Percentiles rank a stretch among this genome's conserved stretches.
phyloP scores from a whole-genome alignment of 2,329 filamentous ascomycete genomes.

The Xylaria sp. region DNA sequence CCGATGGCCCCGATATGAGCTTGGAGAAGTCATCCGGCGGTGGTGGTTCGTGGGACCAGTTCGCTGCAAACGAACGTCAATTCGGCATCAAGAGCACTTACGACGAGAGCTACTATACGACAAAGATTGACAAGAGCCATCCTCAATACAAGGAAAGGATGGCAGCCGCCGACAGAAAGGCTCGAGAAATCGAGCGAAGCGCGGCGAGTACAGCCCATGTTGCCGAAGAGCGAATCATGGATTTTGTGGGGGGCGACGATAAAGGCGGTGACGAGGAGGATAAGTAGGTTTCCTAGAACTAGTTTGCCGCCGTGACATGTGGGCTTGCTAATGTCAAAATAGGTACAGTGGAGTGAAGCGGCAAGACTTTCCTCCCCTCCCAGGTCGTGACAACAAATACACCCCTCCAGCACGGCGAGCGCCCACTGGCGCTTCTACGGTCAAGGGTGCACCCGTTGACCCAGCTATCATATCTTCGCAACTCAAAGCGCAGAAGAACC shows the following conservation, averaged over 20 bases:
- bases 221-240: constrained; percentile 83
- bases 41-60: constrained; percentile 80
- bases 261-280: constrained; percentile 87
- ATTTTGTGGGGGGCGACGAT: constrained; percentile 63
- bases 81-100: constrained; percentile 91
- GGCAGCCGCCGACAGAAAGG: constrained; percentile 79
- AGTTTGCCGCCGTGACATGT: neutral
- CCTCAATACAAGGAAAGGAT: constrained; percentile 79
- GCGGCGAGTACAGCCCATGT: constrained; percentile 77
- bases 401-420: constrained; percentile 87
- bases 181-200: constrained; percentile 84
- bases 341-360: constrained; percentile 92
- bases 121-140: constrained; percentile 80
- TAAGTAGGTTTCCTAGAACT: constrained; percentile 61
- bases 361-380: constrained; percentile 70
- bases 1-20: constrained; percentile 67
- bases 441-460: constrained; percentile 77
- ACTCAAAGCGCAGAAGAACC: constrained; percentile 56
- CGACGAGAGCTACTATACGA: constrained; percentile 94
- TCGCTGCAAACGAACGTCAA: constrained; percentile 82
- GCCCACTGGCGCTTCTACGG: constrained; percentile 71
- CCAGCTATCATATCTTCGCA: constrained; percentile 91
- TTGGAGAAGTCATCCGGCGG: constrained; percentile 62
- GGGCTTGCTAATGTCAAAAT: constrained; percentile 19
- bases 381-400: constrained; percentile 68